Evolutionary conservation across 208 protist genomes (phyloP).

Genomic region (Crithidia mellificae): DNA sequence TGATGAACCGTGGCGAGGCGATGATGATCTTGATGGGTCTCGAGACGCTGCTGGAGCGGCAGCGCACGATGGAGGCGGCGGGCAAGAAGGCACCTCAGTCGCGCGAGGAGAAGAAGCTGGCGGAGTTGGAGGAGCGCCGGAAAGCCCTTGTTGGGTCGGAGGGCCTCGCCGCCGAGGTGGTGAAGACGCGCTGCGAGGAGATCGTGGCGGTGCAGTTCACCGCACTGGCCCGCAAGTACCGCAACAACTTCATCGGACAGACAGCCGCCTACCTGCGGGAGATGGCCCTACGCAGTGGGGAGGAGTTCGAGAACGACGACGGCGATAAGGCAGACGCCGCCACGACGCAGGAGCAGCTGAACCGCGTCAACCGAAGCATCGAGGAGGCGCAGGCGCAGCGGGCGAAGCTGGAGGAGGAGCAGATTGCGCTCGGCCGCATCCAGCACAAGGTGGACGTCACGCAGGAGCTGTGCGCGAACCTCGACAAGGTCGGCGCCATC

Average conservation of each 20-base stretch:
- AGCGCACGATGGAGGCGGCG: constrained; percentile 31
- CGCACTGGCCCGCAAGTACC: constrained; percentile 61
- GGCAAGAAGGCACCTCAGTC: constrained; percentile 24
- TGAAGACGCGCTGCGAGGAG: constrained; percentile 56
- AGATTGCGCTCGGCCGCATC: constrained; percentile 47
- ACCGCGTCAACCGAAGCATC: constrained; percentile 54
- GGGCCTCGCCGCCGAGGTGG: constrained; percentile 60
- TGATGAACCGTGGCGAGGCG: constrained; percentile 68
- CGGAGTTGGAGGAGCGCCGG: constrained; percentile 66
- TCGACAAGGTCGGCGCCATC: constrained; percentile 56
- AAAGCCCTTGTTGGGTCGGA: constrained; percentile 59
- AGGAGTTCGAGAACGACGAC: constrained; percentile 30
- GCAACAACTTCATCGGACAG: constrained; percentile 78
- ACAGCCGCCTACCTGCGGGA: constrained; percentile 80
- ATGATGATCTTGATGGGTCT: constrained; percentile 83
- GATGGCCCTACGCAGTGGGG: constrained; percentile 62
- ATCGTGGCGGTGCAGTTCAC: constrained; percentile 66
- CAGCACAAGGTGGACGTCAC: constrained; percentile 67
- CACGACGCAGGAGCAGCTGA: constrained; percentile 49
- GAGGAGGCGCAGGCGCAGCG: constrained; percentile 47
- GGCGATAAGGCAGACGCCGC: constrained; percentile 14
- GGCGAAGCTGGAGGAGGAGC: constrained; percentile 60
- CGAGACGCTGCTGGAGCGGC: constrained; percentile 79
- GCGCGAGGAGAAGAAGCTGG: constrained; percentile 50
- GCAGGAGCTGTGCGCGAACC: constrained; percentile 48